Conservation (phyloP, 1,284 basidiomycete species). For the Boletus albobrunnescens region DNA sequence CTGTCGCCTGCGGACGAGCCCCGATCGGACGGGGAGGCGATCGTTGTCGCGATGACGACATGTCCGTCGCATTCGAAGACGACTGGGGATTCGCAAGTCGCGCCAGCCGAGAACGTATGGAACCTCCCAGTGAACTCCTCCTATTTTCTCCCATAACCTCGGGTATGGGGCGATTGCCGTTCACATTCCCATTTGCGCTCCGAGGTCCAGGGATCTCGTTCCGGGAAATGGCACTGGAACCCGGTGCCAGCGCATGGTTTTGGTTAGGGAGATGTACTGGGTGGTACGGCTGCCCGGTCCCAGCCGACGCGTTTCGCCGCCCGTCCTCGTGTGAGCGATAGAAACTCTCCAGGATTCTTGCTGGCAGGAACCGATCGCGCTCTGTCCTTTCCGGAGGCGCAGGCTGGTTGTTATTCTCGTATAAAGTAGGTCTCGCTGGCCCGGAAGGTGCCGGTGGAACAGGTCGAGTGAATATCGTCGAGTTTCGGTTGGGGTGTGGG, state of each 20-base stretch:
- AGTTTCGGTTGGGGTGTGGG: conserved; percentile 15
- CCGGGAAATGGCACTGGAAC: conserved; percentile 1
- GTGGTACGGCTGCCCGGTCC: conserved; percentile 11
- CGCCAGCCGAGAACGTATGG: conserved; percentile 26
- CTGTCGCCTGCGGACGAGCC: conserved; percentile 22
- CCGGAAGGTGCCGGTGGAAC: conserved; percentile 9
- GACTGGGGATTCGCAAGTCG: conserved; percentile 22
- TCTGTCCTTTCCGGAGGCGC: conserved; percentile 20
- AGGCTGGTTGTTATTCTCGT: conserved; percentile 17
- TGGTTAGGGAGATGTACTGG: conserved; percentile 4
- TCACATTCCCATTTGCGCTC: conserved; percentile 3
- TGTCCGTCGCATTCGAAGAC: conserved; percentile 4
- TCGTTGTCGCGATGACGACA: conserved; percentile 14
- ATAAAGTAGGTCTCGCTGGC: conserved; percentile 8
- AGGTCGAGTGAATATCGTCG: conserved; percentile 8
- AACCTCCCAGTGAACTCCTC: conserved; percentile 20
- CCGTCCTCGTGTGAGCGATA: conserved; percentile 25
- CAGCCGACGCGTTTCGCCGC: conserved; percentile 15
- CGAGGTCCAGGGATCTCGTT: conserved; percentile 8
- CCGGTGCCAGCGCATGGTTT: conserved; percentile 1
- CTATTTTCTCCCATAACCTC: conserved; percentile 17
- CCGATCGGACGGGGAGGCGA: conserved; percentile 24
- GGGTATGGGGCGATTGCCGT: conserved; percentile 8
- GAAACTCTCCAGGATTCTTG: conserved; percentile 23
- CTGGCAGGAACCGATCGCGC: conserved; percentile 25